Evolutionary conservation across 495 filamentous ascomycete genomes (phyloP).

Genomic region (Pseudoneurospora amorphoporcata): DNA sequence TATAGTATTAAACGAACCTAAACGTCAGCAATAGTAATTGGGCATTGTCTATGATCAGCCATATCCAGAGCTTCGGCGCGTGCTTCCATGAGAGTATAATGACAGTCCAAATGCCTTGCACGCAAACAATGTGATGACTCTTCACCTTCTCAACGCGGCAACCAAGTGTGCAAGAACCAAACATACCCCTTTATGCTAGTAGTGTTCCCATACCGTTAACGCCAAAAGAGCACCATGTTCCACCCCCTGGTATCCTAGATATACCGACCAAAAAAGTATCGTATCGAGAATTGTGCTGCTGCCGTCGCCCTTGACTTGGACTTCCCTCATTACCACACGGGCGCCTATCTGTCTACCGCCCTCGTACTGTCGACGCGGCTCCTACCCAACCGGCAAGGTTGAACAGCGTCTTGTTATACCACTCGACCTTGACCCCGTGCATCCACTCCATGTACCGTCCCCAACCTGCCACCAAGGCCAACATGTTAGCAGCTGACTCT

Average conservation of each 20-base stretch:
- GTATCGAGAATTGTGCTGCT: not conserved
- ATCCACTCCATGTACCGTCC: constrained; percentile 49
- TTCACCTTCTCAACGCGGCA: not conserved
- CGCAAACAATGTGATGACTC: not conserved
- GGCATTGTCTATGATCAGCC: not conserved
- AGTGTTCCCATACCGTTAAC: not conserved
- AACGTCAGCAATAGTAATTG: not conserved
- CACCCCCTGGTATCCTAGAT: not conserved
- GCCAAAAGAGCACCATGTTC: not conserved
- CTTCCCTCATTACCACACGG: not conserved
- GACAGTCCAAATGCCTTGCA: not conserved
- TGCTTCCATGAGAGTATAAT: not conserved
- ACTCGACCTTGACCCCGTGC: constrained; percentile 42
- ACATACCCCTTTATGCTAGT: not conserved
- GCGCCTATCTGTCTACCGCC: not conserved
- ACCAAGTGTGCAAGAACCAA: not conserved
- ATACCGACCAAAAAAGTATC: not conserved
- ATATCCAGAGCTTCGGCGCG: not conserved
- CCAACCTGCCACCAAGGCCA: constrained; percentile 31
- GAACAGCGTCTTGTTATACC: constrained; percentile 46
- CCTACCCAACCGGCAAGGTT: constrained; percentile 57
- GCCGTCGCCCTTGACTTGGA: not conserved
- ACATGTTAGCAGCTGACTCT: constrained; percentile 9
- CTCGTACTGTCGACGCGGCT: constrained; percentile 60
- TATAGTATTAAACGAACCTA: not conserved